Base-by-base conservation (phyloP, 257 asterid genomes). In the Coffea canephora region DNA sequence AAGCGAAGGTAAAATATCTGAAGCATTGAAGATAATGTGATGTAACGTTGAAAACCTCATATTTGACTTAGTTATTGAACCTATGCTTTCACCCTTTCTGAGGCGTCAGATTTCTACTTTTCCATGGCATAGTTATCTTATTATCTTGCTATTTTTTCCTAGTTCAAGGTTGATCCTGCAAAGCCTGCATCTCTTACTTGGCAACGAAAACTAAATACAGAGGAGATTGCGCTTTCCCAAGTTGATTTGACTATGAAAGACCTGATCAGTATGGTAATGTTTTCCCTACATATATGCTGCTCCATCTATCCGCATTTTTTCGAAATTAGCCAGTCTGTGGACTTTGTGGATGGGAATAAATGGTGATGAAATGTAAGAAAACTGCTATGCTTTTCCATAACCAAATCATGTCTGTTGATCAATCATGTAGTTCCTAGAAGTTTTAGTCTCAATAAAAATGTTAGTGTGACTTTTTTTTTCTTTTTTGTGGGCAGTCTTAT, bases 151-250 rank as follows among this genome's bases (percentile, higher is more conserved):
- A 70, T 64, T 73, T 64, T 73, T 77, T 85, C 88, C 71, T 89
- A 91, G 97, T 86, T 83, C 72, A 85, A 82, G 74, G 89, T 88
- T 82, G 95, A 90, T 82, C 91, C 97, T 1, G 89, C 85, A 72
- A 83, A 74, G 62, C 95, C 91, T 87, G 96, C 98, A 68, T 86
- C 95, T 79, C 91, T 96, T 82, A 87, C 97, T 61, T 94, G 96
- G 97, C 90, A 87, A 83, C 90, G 98, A 59, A 90, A 86, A 82
- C 85, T 96, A 16, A 86, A 87, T 77, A 79, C 80, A 23, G 88
- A 87, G 67, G 94, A 88, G 45, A 87, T 76, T 78, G 73, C 77
- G 78, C 96, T 96, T 69, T 87, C 91, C 57, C 91, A 88, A 89
- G 92, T 96, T 78, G 81, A 79, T 71, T 89, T 92, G 80, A 84